Base-by-base conservation (phyloP, 129 eudicot species). In the Rutidosis leptorrhynchoides region DNA sequence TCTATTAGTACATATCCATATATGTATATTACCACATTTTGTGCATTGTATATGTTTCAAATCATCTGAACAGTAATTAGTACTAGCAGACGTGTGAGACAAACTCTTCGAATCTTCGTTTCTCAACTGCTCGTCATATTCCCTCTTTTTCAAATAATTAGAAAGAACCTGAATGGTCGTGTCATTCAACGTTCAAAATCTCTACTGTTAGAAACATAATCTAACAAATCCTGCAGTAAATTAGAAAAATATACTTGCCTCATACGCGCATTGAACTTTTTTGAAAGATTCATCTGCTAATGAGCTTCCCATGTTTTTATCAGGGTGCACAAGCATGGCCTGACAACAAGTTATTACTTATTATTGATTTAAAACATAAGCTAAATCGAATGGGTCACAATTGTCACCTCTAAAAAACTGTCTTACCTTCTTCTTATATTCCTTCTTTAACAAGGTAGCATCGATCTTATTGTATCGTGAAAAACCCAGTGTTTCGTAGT, bases 241-340 rank as follows among this genome's bases (percentile, higher is more conserved):
- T 57, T 27, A 29, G 7, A 7, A 29, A 11, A 35, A 72, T 66
- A 21, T 37, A 43, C 64, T 65, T 74, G 78, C 97, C 88, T 94
- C 99, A 57, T 82, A 94, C 54, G 95, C 99, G 73, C 99, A 89
- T 66, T 94, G 99, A 76, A 94, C 77, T 76, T 86, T 94, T 71
- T 86, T 94, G 72, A 94, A 94, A 2, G 97, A 94, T 64, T 94
- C 99, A 84, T 95, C 89, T 64, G 99, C 97, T 51, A 82, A 58
- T 32, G 97, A 86, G 73, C 90, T 89, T 83, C 99, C 99, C 99
- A 89, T 86, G 77, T 94, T 89, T 82, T 94, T 94, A 71, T 94
- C 99, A 49, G 97, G 99, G 81, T 94, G 99, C 74, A 94, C 94
- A 26, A 94, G 90, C 94, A 89, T 94, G 58, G 95, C 99, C 99